A percentile compares a stretch with the other conserved stretches of the same genome.
phyloP scores from a whole-genome alignment of 768 basidiomycete species.

The Artomyces pyxidatus region DNA sequence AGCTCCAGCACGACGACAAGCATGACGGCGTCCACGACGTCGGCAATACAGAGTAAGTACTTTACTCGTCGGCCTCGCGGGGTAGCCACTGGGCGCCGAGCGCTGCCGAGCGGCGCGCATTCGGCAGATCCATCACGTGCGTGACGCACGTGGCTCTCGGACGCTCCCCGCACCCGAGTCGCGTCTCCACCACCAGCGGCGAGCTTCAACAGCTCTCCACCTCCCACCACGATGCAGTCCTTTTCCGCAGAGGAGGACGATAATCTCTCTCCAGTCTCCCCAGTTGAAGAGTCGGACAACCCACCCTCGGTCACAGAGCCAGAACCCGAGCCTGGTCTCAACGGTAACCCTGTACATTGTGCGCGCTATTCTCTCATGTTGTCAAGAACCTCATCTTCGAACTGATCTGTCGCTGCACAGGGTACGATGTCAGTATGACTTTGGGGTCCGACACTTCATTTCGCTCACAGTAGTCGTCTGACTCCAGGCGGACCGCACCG shows the following conservation, averaged over 20 bases:
- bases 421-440: slow-evolving; percentile 75
- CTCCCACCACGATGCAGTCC: slow-evolving; percentile 2
- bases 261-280: slow-evolving; percentile 30
- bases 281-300: slow-evolving; percentile 59
- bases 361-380: slow-evolving; percentile 28
- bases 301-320: slow-evolving; percentile 34
- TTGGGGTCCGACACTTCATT: too few species aligned
- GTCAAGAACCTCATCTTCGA: slow-evolving; percentile 1
- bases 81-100: too few species aligned
- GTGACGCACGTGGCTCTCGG: not conserved
- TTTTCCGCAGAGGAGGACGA: slow-evolving; percentile 24
- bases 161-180: not conserved
- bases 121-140: not conserved
- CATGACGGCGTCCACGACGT: too few species aligned
- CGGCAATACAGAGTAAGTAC: too few species aligned
- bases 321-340: slow-evolving; percentile 66
- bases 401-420: slow-evolving; percentile 27
- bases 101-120: not conserved
- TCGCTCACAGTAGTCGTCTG: too few species aligned
- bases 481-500: slow-evolving; percentile 81
- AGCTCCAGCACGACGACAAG: too few species aligned
- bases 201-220: not conserved
- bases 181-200: not conserved
- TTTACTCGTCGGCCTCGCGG: too few species aligned
- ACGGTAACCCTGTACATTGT: slow-evolving; percentile 78